Base-by-base conservation (phyloP, 1,284 basidiomycete genomes). In the Cystobasidium sp. region DNA sequence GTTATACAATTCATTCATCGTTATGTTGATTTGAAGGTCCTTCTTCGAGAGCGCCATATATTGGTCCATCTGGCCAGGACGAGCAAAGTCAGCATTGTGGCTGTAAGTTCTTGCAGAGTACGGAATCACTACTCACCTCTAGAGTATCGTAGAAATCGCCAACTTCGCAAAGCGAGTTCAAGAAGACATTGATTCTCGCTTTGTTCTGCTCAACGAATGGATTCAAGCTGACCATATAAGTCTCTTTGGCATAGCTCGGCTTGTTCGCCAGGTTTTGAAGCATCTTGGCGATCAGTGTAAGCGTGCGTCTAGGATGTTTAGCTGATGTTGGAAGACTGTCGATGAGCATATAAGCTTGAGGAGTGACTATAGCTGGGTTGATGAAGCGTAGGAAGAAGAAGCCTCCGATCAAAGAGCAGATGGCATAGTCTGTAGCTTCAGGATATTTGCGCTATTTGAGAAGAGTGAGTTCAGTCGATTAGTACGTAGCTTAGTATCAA, bases 331-430 rank as follows among this genome's bases (percentile, higher is more conserved):
- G 97, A 22, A 96, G 91, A 59, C 92, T 93, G 81, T 98, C 95
- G 51, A 99, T 95, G 62, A 99, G 88, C 96, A 99, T 98, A 83
- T 99, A 99, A 24, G 97, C 96, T 82, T 99, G 97, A 0, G 97
- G 97, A 1, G 97, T 98, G 73, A 99, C 97, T 77, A 99, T 94
- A n/a, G 97, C 97, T 2, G 97, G 97, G 81, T 99, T 99, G 86
- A 99, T 97, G 84, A 99, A 99, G 14, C 97, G 92, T 75, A 99
- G 88, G 87, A 99, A 99, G 88, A 99, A 99, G 86, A 99, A 99
- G 22, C 96, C 96, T 69, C 97, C 97, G 79, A 99, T 99, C 72
- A 99, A 87, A 6, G 95, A 97, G 82, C 95, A 98, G 75, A 99
- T 96, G 67, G 94, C 94, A 80, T 94, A 94, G 84, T 99, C 97